Evolutionary conservation across 352 stramenopile genomes (phyloP).

Genomic region (Globisporangium perplexum): DNA sequence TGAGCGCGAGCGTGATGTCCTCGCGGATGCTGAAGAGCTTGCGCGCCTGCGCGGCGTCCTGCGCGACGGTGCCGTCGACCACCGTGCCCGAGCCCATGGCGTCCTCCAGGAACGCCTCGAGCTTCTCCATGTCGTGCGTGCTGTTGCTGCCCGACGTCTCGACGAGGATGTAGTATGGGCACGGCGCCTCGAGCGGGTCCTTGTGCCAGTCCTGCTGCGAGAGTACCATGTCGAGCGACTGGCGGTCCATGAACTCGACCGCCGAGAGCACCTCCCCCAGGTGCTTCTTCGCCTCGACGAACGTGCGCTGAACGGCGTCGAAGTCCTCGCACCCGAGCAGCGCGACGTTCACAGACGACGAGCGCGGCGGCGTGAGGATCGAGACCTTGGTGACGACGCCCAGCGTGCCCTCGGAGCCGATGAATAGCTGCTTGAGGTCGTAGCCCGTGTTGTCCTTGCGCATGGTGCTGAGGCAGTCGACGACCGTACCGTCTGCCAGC

Average conservation of each 20-base stretch:
- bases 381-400: slow-evolving; percentile 93
- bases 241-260: slow-evolving; percentile 94
- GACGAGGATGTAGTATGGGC: slow-evolving; percentile 93
- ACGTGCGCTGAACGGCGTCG: slow-evolving; percentile 66
- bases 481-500: slow-evolving; percentile 82
- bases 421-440: slow-evolving; percentile 96
- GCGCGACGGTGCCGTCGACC: slow-evolving; percentile 89
- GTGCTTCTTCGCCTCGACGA: slow-evolving; percentile 80
- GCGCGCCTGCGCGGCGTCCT: slow-evolving; percentile 87
- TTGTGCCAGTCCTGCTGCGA: slow-evolving; percentile 60
- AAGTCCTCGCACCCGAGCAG: slow-evolving; percentile 91
- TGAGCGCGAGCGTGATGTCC: slow-evolving; percentile 89
- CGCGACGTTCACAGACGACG: slow-evolving; percentile 82
- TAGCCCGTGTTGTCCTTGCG: slow-evolving; percentile 99
- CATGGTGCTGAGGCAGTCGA: slow-evolving; percentile 91
- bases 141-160: slow-evolving; percentile 93
- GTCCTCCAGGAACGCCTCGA: slow-evolving; percentile 80
- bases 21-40: slow-evolving; percentile 95
- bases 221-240: slow-evolving; percentile 86
- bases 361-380: slow-evolving; percentile 62
- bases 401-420: slow-evolving; percentile 95
- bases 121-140: slow-evolving; percentile 90
- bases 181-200: slow-evolving; percentile 55
- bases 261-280: slow-evolving; percentile 94
- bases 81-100: slow-evolving; percentile 70